Evolutionary conservation across 2,329 filamentous ascomycete genomes (phyloP).

Genomic region (Whalleya microplaca): DNA sequence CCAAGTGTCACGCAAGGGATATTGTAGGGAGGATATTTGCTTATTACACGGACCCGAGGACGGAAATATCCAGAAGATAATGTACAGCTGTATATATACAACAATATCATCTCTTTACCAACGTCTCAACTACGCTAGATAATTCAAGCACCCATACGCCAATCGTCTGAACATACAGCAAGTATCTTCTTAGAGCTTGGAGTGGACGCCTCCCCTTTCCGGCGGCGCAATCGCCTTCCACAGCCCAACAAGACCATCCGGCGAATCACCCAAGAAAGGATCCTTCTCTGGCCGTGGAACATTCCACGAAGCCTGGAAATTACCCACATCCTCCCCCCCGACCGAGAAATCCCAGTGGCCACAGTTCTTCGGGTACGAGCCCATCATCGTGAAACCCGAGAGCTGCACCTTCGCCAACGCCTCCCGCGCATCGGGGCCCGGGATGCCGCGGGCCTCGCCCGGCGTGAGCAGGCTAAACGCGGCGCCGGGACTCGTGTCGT

Average conservation of each 20-base stretch:
- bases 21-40: no score
- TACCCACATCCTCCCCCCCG: conserved; percentile 47
- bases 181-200: no score
- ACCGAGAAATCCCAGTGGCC: conserved; percentile 54
- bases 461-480: conserved; percentile 48
- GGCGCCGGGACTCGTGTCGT: conserved; percentile 41
- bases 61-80: no score
- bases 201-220: no score
- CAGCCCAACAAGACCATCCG: conserved; percentile 41
- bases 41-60: no score
- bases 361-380: conserved; percentile 53
- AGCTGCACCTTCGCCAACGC: conserved; percentile 43
- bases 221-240: conserved; percentile 30
- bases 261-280: conserved; percentile 48
- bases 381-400: conserved; percentile 59
- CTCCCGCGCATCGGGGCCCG: conserved; percentile 36
- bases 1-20: no score
- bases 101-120: no score
- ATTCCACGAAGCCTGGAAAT: conserved; percentile 49
- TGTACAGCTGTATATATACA: no score
- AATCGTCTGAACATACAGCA: no score
- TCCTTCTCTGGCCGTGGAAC: conserved; percentile 49
- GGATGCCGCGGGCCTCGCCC: conserved; percentile 43
- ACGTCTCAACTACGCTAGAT: no score
- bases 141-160: no score